Evolutionary conservation across 116 monocot genomes (phyloP), one percentile per base, ranked within the genome.

Genomic region (Iris pallida): DNA sequence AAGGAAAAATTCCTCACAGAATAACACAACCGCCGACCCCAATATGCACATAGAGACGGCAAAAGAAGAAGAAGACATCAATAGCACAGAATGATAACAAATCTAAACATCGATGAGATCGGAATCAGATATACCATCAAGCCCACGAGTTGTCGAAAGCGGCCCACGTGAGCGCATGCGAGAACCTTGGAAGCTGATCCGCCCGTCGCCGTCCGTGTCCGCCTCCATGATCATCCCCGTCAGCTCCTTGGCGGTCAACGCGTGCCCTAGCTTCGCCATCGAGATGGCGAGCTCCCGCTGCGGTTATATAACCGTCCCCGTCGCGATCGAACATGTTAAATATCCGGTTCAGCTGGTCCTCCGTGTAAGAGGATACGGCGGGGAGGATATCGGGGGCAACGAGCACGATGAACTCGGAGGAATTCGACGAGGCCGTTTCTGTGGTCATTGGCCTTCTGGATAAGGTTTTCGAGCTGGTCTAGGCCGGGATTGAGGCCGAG

Each of bases 151-250:
- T 85, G 53, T 82, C 86, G 69, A 86, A 85, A 1, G 94, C 90
- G 16, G 94, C 94, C 1, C 83, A 89, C 20, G 73, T 83, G 56
- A 94, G 90, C 18, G 90, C 94, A 53, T 66, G 73, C 5, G 90
- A 78, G 75, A 94, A 94, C 76, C 94, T 15, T 75, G 73, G 55
- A 94, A 94, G 60, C 68, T 87, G 61, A 94, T 94, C 54, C 77
- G 73, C 3, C 94, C 94, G 20, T 94, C 90, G 16, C 94, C 90
- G 47, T 90, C 88, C 11, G 76, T 76, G 61, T 94, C 94, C 4
- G 94, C 94, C 79, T 94, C 94, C 75, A 80, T 83, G 70, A 94
- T 90, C 90, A 94, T 90, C 30, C 88, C 94, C 5, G 85, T 90
- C 63, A 94, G 85, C 80, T 94, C 94, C 71, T 82, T 85, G 19